Conservation (phyloP, 2,329 filamentous ascomycete species). For the Verticillium albo-atrum region DNA sequence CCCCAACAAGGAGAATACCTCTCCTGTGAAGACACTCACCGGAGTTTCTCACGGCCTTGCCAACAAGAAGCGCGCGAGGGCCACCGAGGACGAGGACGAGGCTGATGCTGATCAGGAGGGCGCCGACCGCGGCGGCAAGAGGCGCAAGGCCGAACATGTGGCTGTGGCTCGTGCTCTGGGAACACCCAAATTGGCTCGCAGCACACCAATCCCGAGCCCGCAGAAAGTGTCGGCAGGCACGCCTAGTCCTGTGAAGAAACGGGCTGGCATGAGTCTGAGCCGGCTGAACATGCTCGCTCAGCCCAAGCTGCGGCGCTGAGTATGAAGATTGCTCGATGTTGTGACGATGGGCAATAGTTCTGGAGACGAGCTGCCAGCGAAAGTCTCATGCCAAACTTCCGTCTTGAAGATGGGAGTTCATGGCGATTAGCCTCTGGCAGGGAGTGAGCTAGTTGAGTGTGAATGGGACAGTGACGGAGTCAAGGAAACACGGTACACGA, state of each 20-base stretch:
- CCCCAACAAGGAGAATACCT: constrained; percentile 53
- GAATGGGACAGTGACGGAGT: not conserved
- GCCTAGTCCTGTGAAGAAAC: constrained; percentile 48
- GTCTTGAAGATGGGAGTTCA: not conserved
- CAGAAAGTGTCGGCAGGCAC: constrained; percentile 28
- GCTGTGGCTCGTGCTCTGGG: not conserved
- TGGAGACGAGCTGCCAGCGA: not conserved
- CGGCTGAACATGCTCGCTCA: constrained; percentile 58
- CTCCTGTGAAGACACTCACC: constrained; percentile 19
- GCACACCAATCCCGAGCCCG: constrained; percentile 22
- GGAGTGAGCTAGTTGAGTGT: not conserved
- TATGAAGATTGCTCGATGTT: not conserved
- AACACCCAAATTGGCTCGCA: constrained; percentile 18
- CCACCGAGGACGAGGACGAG: constrained; percentile 52
- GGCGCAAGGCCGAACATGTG: constrained; percentile 39
- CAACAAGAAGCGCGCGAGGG: constrained; percentile 61
- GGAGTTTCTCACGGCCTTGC: constrained; percentile 57
- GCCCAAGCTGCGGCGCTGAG: constrained; percentile 51
- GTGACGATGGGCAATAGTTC: not conserved
- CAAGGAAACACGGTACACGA: not conserved
- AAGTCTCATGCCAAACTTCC: too few relatives aligned
- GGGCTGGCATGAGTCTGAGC: constrained; percentile 47
- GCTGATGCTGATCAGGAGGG: constrained; percentile 53
- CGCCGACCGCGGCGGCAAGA: constrained; percentile 51
- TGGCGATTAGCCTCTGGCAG: not conserved